phyloP scores from a whole-genome alignment of 306 rosid species.

The Psophocarpus tetragonolobus region DNA sequence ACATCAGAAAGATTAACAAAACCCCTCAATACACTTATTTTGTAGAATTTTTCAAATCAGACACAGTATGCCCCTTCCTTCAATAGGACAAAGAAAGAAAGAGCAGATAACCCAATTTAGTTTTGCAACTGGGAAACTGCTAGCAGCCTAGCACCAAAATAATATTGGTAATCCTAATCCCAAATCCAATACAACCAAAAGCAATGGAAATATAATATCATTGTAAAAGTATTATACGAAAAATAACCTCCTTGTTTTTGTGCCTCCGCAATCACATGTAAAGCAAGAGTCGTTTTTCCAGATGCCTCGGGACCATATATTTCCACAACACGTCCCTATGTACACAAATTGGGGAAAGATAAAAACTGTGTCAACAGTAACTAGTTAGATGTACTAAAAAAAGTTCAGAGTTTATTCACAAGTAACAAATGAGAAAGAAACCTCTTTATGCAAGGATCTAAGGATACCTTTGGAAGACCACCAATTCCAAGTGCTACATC shows the following conservation, averaged over 20 bases:
- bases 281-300: slow-evolving; percentile 89
- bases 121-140: slow-evolving; percentile 19
- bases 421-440: slow-evolving; percentile 16
- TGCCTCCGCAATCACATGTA: slow-evolving; percentile 91
- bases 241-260: slow-evolving; percentile 88
- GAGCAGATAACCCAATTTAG: slow-evolving; percentile 3
- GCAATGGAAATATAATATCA: slow-evolving; percentile 16
- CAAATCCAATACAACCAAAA: slow-evolving; percentile 14
- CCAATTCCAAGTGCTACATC: slow-evolving; percentile 81
- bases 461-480: slow-evolving; percentile 89
- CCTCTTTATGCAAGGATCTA: slow-evolving; percentile 24
- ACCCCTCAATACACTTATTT: too few relatives aligned
- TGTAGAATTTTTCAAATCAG: background rate
- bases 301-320: slow-evolving; percentile 96
- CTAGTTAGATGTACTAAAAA: background rate
- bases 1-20: background rate
- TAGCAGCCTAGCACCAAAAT: slow-evolving; percentile 19
- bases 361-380: background rate
- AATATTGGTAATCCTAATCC: slow-evolving; percentile 10
- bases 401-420: slow-evolving; percentile 11
- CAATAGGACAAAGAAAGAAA: background rate
- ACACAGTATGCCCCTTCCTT: background rate
- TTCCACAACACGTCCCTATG: slow-evolving; percentile 94
- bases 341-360: slow-evolving; percentile 1
- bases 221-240: slow-evolving; percentile 22